A percentile compares a stretch with the other conserved stretches of the same genome.
Evolutionary conservation across 1,284 basidiomycete genomes (phyloP).

Genomic region (Testicularia cyperi): DNA sequence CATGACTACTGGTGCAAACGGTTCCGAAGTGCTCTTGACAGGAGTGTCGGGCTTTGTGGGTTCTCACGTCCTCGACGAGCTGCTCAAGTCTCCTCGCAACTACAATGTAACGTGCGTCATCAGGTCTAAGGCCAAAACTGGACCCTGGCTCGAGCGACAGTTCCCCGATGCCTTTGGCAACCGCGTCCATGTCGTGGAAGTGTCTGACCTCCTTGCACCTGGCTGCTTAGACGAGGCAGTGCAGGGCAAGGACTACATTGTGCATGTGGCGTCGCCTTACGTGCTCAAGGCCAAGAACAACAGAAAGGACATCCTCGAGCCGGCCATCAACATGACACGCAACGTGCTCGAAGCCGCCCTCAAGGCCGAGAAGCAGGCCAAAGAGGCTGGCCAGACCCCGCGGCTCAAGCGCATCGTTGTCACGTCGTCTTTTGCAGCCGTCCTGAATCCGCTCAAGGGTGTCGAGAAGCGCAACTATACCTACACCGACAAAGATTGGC

Average conservation of each 20-base stretch:
- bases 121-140: constrained; percentile 31
- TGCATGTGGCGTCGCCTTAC: constrained; percentile 37
- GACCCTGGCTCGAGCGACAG: constrained; percentile 18
- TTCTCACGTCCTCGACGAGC: constrained; percentile 28
- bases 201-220: constrained; percentile 13
- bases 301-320: constrained; percentile 29
- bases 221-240: constrained; percentile 19
- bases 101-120: constrained; percentile 30
- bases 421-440: constrained; percentile 33
- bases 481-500: constrained; percentile 34
- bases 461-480: constrained; percentile 33
- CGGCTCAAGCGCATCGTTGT: constrained; percentile 32
- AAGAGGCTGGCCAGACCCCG: constrained; percentile 5
- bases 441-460: constrained; percentile 28
- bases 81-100: constrained; percentile 26
- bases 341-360: constrained; percentile 35
- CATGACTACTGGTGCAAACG: too few relatives aligned
- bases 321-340: constrained; percentile 28
- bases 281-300: constrained; percentile 22
- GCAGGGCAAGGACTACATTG: constrained; percentile 27
- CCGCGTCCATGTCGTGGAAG: constrained; percentile 14
- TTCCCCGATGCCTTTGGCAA: constrained; percentile 10
- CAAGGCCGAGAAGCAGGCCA: constrained; percentile 20
- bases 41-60: constrained; percentile 40
- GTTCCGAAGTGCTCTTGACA: constrained; percentile 30